Conservation (phyloP, 75 land plant genomes). For the Azolla pinnata region DNA sequence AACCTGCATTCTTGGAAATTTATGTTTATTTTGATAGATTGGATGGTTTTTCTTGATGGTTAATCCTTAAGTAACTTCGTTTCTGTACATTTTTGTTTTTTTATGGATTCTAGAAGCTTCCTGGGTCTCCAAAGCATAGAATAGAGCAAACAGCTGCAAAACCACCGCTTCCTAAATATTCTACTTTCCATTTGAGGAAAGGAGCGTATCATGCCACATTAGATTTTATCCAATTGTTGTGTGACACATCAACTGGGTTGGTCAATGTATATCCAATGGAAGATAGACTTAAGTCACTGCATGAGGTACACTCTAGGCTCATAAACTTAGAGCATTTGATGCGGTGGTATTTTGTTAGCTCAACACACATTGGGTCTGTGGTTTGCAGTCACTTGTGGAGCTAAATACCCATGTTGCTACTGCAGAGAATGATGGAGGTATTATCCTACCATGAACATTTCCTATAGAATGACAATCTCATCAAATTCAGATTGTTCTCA, state of each 20-base stretch:
- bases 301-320: too few species aligned
- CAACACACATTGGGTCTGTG: constrained; percentile 6
- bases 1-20: too few species aligned
- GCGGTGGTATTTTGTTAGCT: too few species aligned
- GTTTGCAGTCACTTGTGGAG: constrained; percentile 77
- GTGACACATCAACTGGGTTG: constrained; percentile 89
- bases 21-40: too few species aligned
- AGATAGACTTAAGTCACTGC: constrained; percentile 77
- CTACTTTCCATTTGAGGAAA: constrained; percentile 66
- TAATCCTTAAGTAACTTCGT: too few species aligned
- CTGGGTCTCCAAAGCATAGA: constrained; percentile 68
- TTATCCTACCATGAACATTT: not conserved
- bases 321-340: too few species aligned
- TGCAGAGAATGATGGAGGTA: constrained; percentile 90
- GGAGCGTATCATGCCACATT: constrained; percentile 89
- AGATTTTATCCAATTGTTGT: constrained; percentile 86
- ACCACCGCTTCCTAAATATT: constrained; percentile 80
- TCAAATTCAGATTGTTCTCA: not conserved
- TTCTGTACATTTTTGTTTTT: constrained; percentile 1
- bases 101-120: constrained; percentile 38
- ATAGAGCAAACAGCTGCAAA: constrained; percentile 47
- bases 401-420: constrained; percentile 61
- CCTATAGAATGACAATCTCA: too few species aligned
- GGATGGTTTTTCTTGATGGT: too few species aligned
- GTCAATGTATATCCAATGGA: constrained; percentile 95